Percentiles rank a stretch among this genome's conserved stretches.
These are phyloP conservation scores for Xylaria flabelliformis DNA, from an alignment of 495 filamentous ascomycete genomes.

Conservation along the genomic window DNA sequence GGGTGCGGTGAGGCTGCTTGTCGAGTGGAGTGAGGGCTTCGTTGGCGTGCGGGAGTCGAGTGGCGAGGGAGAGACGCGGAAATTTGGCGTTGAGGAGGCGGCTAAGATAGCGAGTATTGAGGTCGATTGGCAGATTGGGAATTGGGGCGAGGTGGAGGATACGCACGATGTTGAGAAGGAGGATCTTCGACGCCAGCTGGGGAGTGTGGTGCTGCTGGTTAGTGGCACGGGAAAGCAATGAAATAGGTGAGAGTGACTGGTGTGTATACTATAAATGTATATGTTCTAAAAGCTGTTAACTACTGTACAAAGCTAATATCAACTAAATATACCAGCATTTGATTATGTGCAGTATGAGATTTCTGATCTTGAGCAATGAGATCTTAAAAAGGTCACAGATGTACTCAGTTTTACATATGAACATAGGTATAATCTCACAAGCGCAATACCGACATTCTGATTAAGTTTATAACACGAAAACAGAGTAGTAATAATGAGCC, in stretches of 20 bases:
- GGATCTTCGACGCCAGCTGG: constrained; percentile 86
- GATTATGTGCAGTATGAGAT: background rate
- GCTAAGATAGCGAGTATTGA: constrained; percentile 79
- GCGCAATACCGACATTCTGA: too few relatives aligned
- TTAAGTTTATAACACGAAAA: too few relatives aligned
- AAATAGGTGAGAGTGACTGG: constrained; percentile 1
- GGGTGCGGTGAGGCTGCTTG: constrained; percentile 74
- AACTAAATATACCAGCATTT: background rate
- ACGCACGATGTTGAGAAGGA: constrained; percentile 97
- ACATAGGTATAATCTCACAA: too few relatives aligned
- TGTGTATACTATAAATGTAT: background rate
- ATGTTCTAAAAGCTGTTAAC: background rate
- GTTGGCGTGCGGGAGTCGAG: constrained; percentile 37
- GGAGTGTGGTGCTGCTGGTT: constrained; percentile 81
- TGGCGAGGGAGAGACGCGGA: constrained; percentile 29
- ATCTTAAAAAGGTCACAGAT: background rate
- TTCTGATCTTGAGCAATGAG: background rate
- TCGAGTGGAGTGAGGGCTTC: constrained; percentile 87
- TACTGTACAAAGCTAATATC: constrained; percentile 6
- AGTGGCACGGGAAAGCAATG: constrained; percentile 55
- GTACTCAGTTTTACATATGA: too few relatives aligned
- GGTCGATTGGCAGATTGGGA: constrained; percentile 85
- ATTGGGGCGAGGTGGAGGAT: constrained; percentile 98
- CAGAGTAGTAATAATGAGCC: too few relatives aligned
- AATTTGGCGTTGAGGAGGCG: constrained; percentile 74